These are phyloP conservation scores for Geum urbanum DNA, from an alignment of 306 rosid species.

Conservation along the genomic window DNA sequence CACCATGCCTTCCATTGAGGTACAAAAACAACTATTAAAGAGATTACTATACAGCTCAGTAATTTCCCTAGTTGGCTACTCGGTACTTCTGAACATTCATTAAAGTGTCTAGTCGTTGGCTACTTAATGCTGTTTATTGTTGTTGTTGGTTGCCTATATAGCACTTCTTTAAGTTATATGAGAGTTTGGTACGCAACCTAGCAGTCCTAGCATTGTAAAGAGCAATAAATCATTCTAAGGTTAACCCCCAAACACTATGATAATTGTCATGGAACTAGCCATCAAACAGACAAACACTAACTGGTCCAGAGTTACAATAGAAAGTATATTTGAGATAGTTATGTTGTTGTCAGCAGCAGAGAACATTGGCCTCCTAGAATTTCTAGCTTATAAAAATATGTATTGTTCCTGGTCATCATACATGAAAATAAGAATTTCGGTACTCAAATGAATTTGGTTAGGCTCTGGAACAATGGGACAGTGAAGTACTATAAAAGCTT, in stretches of 20 bases:
- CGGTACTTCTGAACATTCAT: background rate
- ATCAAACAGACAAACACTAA: background rate
- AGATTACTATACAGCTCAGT: too few relatives aligned
- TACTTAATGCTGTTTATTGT: background rate
- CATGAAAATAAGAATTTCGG: background rate
- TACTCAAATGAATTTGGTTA: background rate
- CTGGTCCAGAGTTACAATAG: background rate
- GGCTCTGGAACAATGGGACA: background rate
- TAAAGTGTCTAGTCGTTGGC: background rate
- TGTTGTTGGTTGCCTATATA: background rate
- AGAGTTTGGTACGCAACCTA: background rate
- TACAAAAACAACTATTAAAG: background rate
- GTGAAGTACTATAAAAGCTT: background rate
- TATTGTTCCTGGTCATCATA: background rate
- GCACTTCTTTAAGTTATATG: background rate
- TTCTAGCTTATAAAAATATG: background rate
- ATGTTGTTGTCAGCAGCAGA: background rate
- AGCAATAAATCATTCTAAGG: background rate
- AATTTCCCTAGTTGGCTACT: too few relatives aligned
- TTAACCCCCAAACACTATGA: background rate
- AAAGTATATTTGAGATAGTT: background rate
- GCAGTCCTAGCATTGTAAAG: background rate
- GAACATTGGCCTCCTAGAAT: background rate
- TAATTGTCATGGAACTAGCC: background rate
- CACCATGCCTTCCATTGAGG: constrained; percentile 36